Percentiles rank a stretch among this genome's conserved stretches.
Conservation (phyloP, 495 filamentous ascomycete species). For the Penicillium herquei region DNA sequence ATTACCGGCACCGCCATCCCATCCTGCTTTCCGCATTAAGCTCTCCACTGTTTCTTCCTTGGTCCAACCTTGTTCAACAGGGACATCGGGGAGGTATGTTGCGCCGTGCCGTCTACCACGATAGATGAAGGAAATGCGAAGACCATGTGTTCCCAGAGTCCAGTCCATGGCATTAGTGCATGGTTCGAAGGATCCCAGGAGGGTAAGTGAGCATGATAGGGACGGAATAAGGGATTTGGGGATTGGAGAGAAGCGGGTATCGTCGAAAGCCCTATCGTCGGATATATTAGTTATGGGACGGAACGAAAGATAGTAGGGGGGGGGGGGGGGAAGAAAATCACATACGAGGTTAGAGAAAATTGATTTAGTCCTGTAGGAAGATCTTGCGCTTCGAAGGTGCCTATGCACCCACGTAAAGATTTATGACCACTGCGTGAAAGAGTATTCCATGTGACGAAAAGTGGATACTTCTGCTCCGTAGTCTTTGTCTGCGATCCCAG, state of each 20-base stretch:
- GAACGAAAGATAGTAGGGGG: background rate
- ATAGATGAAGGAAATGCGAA: constrained; percentile 72
- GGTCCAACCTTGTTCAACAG: constrained; percentile 90
- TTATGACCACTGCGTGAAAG: constrained; percentile 58
- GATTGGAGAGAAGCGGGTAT: constrained; percentile 81
- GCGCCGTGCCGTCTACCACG: constrained; percentile 60
- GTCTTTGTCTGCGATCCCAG: constrained; percentile 18
- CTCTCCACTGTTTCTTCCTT: constrained; percentile 89
- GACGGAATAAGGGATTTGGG: constrained; percentile 61
- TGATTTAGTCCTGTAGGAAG: constrained; percentile 68
- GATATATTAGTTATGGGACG: background rate
- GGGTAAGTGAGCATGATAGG: constrained; percentile 68
- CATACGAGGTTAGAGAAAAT: constrained; percentile 83
- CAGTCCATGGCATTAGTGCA: constrained; percentile 76
- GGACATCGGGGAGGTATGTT: constrained; percentile 91
- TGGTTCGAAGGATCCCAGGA: constrained; percentile 74
- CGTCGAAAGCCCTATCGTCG: constrained; percentile 69
- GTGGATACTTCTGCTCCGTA: constrained; percentile 49
- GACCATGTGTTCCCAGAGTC: constrained; percentile 79
- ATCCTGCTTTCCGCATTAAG: constrained; percentile 92
- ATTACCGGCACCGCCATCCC: constrained; percentile 51
- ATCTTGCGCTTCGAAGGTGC: constrained; percentile 82
- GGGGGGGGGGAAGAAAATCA: constrained; percentile 12
- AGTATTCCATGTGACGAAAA: constrained; percentile 97
- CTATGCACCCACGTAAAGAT: constrained; percentile 89